phyloP scores from a whole-genome alignment of 1,284 basidiomycete genomes.

The Ceratobasidium sp. region DNA sequence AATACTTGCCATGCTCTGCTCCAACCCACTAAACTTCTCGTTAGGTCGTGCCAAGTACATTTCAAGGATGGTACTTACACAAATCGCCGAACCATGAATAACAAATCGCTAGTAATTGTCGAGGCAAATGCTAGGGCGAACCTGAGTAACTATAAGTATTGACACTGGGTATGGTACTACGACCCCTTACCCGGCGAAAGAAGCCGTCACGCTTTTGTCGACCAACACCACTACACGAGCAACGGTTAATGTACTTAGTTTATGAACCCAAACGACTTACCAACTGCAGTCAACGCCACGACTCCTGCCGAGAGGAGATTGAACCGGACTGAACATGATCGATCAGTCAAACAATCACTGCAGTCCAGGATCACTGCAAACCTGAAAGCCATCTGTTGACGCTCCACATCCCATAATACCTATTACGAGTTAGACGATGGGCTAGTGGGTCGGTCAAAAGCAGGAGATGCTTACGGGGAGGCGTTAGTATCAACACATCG shows the following conservation, averaged over 20 bases:
- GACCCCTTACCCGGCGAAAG: constrained; percentile 71
- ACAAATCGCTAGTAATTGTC: constrained; percentile 78
- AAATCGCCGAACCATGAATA: constrained; percentile 59
- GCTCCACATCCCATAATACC: constrained; percentile 90
- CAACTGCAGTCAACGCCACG: constrained; percentile 75
- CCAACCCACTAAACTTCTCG: constrained; percentile 65
- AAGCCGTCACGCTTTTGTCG: constrained; percentile 77
- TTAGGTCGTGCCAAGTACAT: not conserved
- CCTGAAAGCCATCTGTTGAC: constrained; percentile 63
- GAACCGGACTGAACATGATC: constrained; percentile 85
- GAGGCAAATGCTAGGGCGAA: constrained; percentile 87
- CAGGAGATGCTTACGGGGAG: constrained; percentile 21
- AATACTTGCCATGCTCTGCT: constrained; percentile 86
- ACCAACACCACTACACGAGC: constrained; percentile 68
- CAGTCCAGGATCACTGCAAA: constrained; percentile 9
- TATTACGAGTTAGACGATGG: constrained; percentile 55
- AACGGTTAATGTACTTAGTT: not conserved
- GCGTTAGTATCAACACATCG: constrained; percentile 81
- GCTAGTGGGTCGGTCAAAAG: constrained; percentile 5
- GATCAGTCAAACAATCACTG: constrained; percentile 68
- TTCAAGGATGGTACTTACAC: constrained; percentile 45
- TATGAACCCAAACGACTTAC: not conserved
- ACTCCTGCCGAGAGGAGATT: constrained; percentile 81
- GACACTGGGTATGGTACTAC: not conserved
- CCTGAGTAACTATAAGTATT: constrained; percentile 38